Conservation (phyloP, 1,139 yeast genomes). For the Suhomyces anneliseae region DNA sequence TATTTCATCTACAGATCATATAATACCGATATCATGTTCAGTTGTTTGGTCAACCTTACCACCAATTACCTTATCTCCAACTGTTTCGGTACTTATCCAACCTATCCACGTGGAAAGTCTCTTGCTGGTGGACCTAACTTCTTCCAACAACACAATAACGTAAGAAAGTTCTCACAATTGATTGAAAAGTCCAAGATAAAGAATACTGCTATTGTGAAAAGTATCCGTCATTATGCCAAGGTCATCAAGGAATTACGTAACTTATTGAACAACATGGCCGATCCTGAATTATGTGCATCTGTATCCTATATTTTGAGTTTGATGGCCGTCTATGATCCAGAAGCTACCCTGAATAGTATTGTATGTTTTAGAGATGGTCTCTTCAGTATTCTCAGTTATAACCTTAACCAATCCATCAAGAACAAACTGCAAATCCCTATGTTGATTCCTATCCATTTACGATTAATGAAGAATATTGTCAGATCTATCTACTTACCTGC, state of each 20-base stretch:
- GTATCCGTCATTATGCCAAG: slow-evolving; percentile 39
- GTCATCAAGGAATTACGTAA: slow-evolving; percentile 38
- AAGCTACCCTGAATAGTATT: slow-evolving; percentile 41
- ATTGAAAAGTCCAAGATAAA: slow-evolving; percentile 17
- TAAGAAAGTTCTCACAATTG: background rate
- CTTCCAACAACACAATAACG: slow-evolving; percentile 6
- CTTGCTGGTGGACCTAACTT: background rate
- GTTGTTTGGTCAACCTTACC: slow-evolving; percentile 41
- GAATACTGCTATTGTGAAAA: slow-evolving; percentile 27
- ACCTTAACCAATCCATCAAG: slow-evolving; percentile 25
- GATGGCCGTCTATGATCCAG: slow-evolving; percentile 48
- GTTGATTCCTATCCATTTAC: slow-evolving; percentile 34
- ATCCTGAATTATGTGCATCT: slow-evolving; percentile 38
- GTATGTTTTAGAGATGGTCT: slow-evolving; percentile 46
- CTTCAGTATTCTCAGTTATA: slow-evolving; percentile 37
- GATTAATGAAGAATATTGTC: slow-evolving; percentile 38
- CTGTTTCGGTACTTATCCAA: slow-evolving; percentile 23
- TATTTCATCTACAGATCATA: slow-evolving; percentile 32
- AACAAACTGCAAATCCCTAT: slow-evolving; percentile 16
- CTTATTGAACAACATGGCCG: slow-evolving; percentile 29
- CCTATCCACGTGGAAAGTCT: slow-evolving; percentile 1
- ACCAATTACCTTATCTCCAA: slow-evolving; percentile 43
- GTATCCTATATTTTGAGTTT: slow-evolving; percentile 42
- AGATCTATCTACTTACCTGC: slow-evolving; percentile 42
- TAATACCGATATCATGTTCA: slow-evolving; percentile 31